A percentile compares a stretch with the other conserved stretches of the same genome.
phyloP scores from a whole-genome alignment of 225 moss, liverwort and hornwort genomes.

The Pseudisothecium myosuroides region DNA sequence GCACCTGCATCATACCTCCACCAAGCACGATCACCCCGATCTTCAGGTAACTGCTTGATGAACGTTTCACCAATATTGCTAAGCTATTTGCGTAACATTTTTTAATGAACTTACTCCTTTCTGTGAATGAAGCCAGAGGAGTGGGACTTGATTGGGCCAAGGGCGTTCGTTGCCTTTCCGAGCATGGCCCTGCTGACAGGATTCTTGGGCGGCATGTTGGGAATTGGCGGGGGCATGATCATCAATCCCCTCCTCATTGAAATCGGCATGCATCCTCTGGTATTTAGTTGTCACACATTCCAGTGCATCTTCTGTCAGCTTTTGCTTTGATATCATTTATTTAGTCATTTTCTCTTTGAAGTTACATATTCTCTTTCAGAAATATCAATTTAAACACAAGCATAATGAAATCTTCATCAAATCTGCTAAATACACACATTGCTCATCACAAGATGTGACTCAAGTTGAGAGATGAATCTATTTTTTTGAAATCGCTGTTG shows the following conservation, averaged over 20 bases:
- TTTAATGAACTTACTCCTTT: background rate
- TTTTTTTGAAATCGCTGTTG: background rate
- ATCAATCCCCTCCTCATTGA: constrained; percentile 67
- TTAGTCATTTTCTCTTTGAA: background rate
- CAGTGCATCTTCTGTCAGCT: background rate
- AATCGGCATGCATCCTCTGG: constrained; percentile 76
- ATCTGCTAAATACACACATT: background rate
- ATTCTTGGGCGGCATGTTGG: constrained; percentile 73
- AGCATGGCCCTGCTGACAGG: constrained; percentile 56
- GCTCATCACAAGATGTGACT: background rate
- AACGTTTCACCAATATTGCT: background rate
- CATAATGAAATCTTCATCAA: background rate
- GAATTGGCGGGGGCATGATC: constrained; percentile 75
- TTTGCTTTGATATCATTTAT: background rate
- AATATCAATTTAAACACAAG: background rate
- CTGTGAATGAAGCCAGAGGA: constrained; percentile 27
- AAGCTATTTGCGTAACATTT: background rate
- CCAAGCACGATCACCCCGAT: background rate
- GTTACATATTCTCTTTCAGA: background rate
- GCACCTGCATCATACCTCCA: constrained; percentile 15
- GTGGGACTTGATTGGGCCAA: constrained; percentile 27
- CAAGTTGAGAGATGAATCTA: background rate
- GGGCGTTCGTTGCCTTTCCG: constrained; percentile 34
- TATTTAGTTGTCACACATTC: background rate
- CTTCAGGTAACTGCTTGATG: constrained; percentile 1